phyloP scores from a whole-genome alignment of 2,329 filamentous ascomycete species.

The Sporothrix mexicana region DNA sequence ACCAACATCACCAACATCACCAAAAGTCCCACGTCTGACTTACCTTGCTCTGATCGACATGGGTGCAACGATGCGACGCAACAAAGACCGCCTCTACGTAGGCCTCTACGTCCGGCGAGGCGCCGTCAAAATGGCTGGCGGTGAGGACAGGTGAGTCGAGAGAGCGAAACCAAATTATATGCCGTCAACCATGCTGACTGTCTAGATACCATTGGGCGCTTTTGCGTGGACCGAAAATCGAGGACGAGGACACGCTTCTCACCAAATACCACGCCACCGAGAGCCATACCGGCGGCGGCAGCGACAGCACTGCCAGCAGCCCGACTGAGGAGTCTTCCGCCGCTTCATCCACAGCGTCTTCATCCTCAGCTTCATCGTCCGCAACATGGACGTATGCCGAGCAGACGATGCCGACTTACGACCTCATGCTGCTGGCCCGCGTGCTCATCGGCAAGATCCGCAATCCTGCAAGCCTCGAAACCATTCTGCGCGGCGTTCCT shows the following conservation, averaged over 20 bases:
- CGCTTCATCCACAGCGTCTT: background rate
- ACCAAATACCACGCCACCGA: constrained; percentile 29
- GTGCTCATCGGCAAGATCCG: constrained; percentile 26
- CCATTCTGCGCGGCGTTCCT: constrained; percentile 14
- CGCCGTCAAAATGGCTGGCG: constrained; percentile 14
- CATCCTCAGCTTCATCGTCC: background rate
- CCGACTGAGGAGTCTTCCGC: background rate
- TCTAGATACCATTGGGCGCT: constrained; percentile 28
- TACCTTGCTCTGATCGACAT: background rate
- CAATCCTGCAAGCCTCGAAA: constrained; percentile 10
- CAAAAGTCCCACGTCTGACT: no score
- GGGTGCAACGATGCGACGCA: constrained; percentile 22
- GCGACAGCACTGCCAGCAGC: background rate
- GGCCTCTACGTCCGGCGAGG: constrained; percentile 26
- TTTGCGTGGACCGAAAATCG: constrained; percentile 26
- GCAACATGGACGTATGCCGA: constrained; percentile 17
- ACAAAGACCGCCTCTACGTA: constrained; percentile 30
- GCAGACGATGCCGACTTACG: constrained; percentile 1
- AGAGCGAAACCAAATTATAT: background rate
- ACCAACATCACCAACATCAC: background rate
- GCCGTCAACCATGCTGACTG: background rate
- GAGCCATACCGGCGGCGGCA: background rate
- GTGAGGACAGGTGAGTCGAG: constrained; percentile 6
- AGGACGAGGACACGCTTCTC: constrained; percentile 19
- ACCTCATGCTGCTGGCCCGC: constrained; percentile 28